Conservation (phyloP, 495 filamentous ascomycete genomes). For the Neurospora hispaniola region DNA sequence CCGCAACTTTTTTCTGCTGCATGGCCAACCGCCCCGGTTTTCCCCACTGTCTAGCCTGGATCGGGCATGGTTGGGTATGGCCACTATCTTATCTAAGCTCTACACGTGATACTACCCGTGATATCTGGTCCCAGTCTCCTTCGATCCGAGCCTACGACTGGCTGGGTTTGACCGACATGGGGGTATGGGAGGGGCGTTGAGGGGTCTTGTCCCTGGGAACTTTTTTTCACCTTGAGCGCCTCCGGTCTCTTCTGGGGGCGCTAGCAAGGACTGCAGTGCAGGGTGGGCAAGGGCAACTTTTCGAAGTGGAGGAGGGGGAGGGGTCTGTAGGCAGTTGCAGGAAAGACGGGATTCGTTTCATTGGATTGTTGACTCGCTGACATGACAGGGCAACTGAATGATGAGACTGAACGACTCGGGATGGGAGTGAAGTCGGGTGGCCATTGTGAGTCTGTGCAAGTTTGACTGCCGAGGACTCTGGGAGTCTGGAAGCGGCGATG, state of each 20-base stretch:
- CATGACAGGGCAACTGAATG: not conserved
- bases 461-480: not conserved
- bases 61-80: not conserved
- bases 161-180: not conserved
- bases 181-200: not conserved
- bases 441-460: not conserved
- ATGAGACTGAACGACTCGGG: not conserved
- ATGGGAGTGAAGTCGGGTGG: not conserved
- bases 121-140: not conserved
- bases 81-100: not conserved
- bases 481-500: not conserved
- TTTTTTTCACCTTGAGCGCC: not conserved
- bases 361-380: not conserved
- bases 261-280: not conserved
- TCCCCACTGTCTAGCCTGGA: not conserved
- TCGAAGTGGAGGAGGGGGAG: not conserved
- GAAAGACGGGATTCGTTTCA: not conserved
- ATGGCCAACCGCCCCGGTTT: constrained; percentile 1
- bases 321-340: not conserved
- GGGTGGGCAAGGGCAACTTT: not conserved
- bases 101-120: not conserved
- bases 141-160: not conserved
- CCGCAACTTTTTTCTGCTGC: constrained; percentile 18
- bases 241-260: not conserved
- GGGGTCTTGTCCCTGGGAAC: not conserved